Evolutionary conservation across 495 filamentous ascomycete genomes (phyloP).

Genomic region (Hypoxylon subgilvum): DNA sequence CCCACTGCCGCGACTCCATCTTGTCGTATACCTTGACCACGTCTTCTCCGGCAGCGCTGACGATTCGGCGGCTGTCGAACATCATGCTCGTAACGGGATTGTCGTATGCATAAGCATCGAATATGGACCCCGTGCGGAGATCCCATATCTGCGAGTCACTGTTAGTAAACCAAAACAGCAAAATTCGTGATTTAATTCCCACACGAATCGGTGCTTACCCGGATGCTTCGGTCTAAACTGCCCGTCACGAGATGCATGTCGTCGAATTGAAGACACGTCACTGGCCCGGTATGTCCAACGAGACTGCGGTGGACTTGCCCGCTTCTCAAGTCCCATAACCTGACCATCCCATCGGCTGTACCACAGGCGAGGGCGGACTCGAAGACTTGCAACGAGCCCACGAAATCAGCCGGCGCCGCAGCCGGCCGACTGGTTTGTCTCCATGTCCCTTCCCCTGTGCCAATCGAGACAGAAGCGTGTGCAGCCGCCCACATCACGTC

Average conservation of each 20-base stretch:
- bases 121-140: slow-evolving; percentile 92
- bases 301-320: slow-evolving; percentile 95
- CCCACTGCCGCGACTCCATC: slow-evolving; percentile 93
- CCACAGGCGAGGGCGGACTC: slow-evolving; percentile 97
- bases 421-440: slow-evolving; percentile 61
- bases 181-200: background rate
- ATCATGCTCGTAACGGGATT: slow-evolving; percentile 95
- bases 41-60: slow-evolving; percentile 85
- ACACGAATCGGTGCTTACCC: slow-evolving; percentile 65
- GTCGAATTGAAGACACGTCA: slow-evolving; percentile 95
- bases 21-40: slow-evolving; percentile 99
- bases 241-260: slow-evolving; percentile 94
- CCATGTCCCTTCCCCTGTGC: slow-evolving; percentile 62
- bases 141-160: slow-evolving; percentile 83
- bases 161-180: slow-evolving; percentile 15
- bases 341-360: slow-evolving; percentile 96
- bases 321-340: slow-evolving; percentile 94
- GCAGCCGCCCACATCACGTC: slow-evolving; percentile 99
- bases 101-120: slow-evolving; percentile 95
- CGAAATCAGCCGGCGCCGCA: slow-evolving; percentile 79
- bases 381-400: slow-evolving; percentile 94
- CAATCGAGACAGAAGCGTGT: slow-evolving; percentile 76
- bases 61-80: slow-evolving; percentile 92
- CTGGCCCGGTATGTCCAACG: slow-evolving; percentile 94
- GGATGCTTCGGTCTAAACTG: slow-evolving; percentile 88